A percentile compares a stretch with the other conserved stretches of the same genome.
phyloP scores from a whole-genome alignment of 306 rosid species.

The Rubus parviflorus region DNA sequence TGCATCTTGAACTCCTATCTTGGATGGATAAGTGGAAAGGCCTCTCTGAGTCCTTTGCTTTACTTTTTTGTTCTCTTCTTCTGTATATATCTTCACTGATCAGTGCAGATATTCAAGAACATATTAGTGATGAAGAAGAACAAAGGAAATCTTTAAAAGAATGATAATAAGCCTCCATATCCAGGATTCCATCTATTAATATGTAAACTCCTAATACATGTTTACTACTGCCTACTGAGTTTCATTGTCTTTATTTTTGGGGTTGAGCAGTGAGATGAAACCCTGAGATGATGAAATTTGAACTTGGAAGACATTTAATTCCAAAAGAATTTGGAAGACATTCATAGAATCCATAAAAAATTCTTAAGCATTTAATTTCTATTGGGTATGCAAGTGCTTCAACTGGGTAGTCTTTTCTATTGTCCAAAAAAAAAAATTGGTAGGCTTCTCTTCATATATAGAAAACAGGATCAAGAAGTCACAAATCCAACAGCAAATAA shows the following conservation, averaged over 20 bases:
- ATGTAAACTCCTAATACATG: background rate
- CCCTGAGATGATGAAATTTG: background rate
- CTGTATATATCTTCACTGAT: conserved; percentile 67
- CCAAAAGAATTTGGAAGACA: background rate
- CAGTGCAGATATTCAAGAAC: conserved; percentile 23
- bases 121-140: conserved; percentile 2
- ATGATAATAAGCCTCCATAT: background rate
- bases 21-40: conserved; percentile 58
- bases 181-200: background rate
- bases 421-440: too few relatives aligned
- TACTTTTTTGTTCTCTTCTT: conserved; percentile 57
- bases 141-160: background rate
- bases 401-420: background rate
- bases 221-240: background rate
- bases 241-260: background rate
- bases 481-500: background rate
- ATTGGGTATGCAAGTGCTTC: background rate
- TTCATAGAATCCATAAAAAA: background rate
- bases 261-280: too few relatives aligned
- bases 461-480: background rate
- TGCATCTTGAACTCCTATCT: conserved; percentile 73
- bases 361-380: background rate
- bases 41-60: conserved; percentile 53
- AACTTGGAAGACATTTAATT: background rate
- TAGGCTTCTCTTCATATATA: background rate